Base-by-base conservation (phyloP, 768 basidiomycete genomes). In the Lactifluus volemus region DNA sequence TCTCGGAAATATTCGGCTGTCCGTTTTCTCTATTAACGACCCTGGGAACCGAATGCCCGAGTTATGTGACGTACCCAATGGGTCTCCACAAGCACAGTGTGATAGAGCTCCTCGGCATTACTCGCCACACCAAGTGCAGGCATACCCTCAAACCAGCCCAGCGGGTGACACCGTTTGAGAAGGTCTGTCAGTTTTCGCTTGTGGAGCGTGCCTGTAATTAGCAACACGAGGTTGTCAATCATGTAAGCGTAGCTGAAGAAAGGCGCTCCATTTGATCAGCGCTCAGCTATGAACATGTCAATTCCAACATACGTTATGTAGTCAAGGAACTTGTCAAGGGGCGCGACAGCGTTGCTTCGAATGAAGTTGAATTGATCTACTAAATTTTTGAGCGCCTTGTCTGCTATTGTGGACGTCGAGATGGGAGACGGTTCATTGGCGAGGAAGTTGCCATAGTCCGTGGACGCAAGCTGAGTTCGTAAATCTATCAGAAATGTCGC, bases 91-190 rank as follows among this genome's bases (percentile, higher is more conserved):
- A 99, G 81, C 7, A 98, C 97, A 64, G 88, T 93, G 65, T 95
- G 93, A 73, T 94, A 98, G 58, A 99, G 78, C 71, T 99, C 97
- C 73, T 99, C 97, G 12, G 98, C 94, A 69, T 97, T 99, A 44
- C 96, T 98, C 5, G 97, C 95, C 9, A 98, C 96, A 69, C 95
- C 98, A n/a, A 99, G 78, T 6, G 95, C 96, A 11, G 97, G 94
- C 93, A 99, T 96, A 9, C 95, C 94, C 69, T 99, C 97, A 69
- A 99, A 99, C 47, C 93, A 82, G 17, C 97, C 97, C 41, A 99
- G 79, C 3, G 97, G 97, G 70, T 99, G 97, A 76, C 97, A 99
- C 41, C 97, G 85, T 67, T 95, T 92, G 41, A 99, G 77, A 4
- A 99, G 83, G 71, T 99, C 97, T 66, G 97, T 92, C 2, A 96